phyloP scores from a whole-genome alignment of 2,329 filamentous ascomycete species.

The Ophiostoma ulmi region DNA sequence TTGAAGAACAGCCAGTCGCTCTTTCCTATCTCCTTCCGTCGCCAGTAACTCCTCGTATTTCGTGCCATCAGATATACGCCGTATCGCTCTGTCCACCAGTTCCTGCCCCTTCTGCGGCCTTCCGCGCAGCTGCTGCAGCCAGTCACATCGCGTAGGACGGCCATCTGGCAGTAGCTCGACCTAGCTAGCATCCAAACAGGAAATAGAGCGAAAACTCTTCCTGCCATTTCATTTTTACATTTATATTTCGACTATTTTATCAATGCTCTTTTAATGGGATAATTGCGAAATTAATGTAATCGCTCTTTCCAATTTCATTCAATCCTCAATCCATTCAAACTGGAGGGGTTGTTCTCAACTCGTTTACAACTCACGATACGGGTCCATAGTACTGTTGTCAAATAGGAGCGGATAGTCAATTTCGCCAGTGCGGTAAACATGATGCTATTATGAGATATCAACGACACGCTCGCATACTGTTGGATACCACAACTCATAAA shows the following conservation, averaged over 20 bases:
- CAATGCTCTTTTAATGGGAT: neutral
- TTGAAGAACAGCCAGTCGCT: neutral
- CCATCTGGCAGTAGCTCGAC: slow-evolving; percentile 20
- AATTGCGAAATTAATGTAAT: neutral
- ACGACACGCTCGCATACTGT: neutral
- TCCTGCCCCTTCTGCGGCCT: slow-evolving; percentile 20
- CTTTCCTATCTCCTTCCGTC: neutral
- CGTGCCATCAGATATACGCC: neutral
- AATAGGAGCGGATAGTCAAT: neutral
- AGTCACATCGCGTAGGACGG: slow-evolving; percentile 21
- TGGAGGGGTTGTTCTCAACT: slow-evolving; percentile 6
- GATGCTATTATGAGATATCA: neutral
- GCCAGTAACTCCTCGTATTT: neutral
- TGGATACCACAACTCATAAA: neutral
- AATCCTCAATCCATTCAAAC: slow-evolving; percentile 9
- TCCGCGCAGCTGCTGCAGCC: slow-evolving; percentile 17
- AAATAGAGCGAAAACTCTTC: slow-evolving; percentile 15
- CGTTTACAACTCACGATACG: slow-evolving; percentile 10
- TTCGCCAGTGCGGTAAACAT: neutral
- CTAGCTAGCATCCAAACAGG: slow-evolving; percentile 7
- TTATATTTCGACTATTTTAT: neutral
- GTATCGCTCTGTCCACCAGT: neutral
- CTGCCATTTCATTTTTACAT: neutral
- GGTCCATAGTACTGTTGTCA: neutral
- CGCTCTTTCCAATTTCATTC: neutral